A percentile compares a stretch with the other conserved stretches of the same genome.
These are phyloP conservation scores for Metarhizium brunneum DNA, from an alignment of 2,329 filamentous ascomycete genomes.

Conservation along the genomic window DNA sequence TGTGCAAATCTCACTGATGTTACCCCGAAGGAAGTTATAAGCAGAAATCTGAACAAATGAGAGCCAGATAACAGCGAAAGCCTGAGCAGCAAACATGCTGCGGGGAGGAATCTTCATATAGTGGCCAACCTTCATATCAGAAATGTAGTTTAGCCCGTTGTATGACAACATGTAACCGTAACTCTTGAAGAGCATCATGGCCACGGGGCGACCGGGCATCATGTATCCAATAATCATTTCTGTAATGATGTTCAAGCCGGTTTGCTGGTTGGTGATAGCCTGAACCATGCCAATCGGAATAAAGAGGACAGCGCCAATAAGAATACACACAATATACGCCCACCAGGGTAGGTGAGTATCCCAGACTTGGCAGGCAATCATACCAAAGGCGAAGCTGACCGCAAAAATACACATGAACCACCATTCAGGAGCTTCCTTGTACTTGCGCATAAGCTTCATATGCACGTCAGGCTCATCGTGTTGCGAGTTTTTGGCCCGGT, in stretches of 20 bases:
- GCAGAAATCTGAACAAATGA: slow-evolving; percentile 27
- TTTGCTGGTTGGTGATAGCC: slow-evolving; percentile 40
- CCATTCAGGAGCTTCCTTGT: slow-evolving; percentile 45
- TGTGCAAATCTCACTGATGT: slow-evolving; percentile 45
- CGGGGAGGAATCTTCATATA: slow-evolving; percentile 45
- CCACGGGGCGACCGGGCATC: slow-evolving; percentile 36
- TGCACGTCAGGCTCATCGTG: slow-evolving; percentile 41
- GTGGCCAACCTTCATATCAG: slow-evolving; percentile 42
- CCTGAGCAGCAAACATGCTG: slow-evolving; percentile 36
- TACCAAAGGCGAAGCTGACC: slow-evolving; percentile 39
- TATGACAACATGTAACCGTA: slow-evolving; percentile 36
- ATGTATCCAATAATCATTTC: slow-evolving; percentile 41
- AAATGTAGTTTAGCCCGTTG: slow-evolving; percentile 36
- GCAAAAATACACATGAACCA: slow-evolving; percentile 43
- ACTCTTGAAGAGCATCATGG: slow-evolving; percentile 41
- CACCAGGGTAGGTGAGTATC: slow-evolving; percentile 34
- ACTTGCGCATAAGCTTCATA: slow-evolving; percentile 45
- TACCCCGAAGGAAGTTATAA: slow-evolving; percentile 31
- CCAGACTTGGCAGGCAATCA: slow-evolving; percentile 26
- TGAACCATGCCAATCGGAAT: slow-evolving; percentile 36
- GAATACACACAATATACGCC: slow-evolving; percentile 29
- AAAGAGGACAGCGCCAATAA: slow-evolving; percentile 30
- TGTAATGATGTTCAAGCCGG: slow-evolving; percentile 38
- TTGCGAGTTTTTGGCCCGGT: slow-evolving; percentile 19
- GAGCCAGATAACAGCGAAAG: slow-evolving; percentile 30